Base-by-base conservation (phyloP, 805 yeast species). In the Starmerella gropengiesseri region DNA sequence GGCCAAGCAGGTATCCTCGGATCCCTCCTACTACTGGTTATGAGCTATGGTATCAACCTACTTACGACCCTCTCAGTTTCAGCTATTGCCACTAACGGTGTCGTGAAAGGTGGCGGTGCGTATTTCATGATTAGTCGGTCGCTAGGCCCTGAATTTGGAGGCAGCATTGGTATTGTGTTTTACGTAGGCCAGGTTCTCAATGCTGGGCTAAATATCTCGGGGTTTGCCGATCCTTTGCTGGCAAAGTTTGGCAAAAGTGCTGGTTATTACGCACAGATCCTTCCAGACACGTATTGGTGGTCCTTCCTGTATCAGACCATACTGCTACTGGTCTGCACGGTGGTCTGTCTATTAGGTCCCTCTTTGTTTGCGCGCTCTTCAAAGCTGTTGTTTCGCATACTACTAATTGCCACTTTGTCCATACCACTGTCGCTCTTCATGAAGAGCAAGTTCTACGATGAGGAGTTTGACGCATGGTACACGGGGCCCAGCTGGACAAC, bases 41-140 rank as follows among this genome's bases (percentile, higher is more conserved):
- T 85, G 59, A 81, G 94, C 37, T 91, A 87, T 59, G 57, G 75
- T 3, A 85, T 91, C 49, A 81, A 89, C 58, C 66, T 85, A 5
- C 66, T 91, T 43, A 91, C 98, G 0, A 84, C 94, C 0, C 62
- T 91, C 51, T 83, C 95, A 17, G 78, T 91, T 45, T 82, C 94
- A 43, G 98, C 98, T 1, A 91, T 91, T 47, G 85, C 96, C 2
- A 91, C 99, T 2, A 91, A 91, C 58, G 99, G 99, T 18, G 85
- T 94, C 0, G 97, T 91, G 2, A 74, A 86, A 52, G 97, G 97
- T 12, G 99, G 99, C 13, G 99, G 99, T 37, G 96, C 97, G 0
- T 91, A 91, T 59, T 91, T 86, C 56, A 91, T 91, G 96, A 85
- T 91, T 46, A 81, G 94, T 26, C 70, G 99, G 52, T 80, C 94